Conservation (phyloP, 1,139 yeast species). For the Zygoascus hellenicus region DNA sequence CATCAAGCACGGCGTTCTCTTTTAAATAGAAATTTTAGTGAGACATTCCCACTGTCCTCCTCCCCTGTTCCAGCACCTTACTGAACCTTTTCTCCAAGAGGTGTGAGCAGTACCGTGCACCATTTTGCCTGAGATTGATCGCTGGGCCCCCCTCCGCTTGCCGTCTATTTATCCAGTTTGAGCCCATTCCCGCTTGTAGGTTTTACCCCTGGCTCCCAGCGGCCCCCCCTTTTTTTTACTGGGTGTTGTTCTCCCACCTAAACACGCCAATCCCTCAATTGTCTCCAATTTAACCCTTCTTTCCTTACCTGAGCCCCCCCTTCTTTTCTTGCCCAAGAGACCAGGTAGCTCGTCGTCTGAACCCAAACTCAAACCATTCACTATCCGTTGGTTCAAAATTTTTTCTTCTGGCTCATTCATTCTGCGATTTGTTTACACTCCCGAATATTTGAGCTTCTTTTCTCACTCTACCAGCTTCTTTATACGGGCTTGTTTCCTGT, state of each 20-base stretch:
- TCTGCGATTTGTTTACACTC: no score
- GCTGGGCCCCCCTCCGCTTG: background rate
- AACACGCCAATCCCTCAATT: background rate
- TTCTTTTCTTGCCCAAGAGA: background rate
- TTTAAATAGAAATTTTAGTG: no score
- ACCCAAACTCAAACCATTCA: background rate
- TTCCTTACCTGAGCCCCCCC: background rate
- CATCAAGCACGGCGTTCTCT: no score
- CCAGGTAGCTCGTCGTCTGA: background rate
- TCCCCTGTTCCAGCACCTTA: no score
- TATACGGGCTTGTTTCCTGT: no score
- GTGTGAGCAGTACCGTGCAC: no score
- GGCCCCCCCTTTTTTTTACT: constrained; percentile 1
- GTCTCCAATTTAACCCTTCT: background rate
- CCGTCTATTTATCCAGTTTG: background rate
- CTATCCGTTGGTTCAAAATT: no score
- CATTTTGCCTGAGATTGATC: no score
- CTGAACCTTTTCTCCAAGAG: no score
- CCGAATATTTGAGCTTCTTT: background rate
- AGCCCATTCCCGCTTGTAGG: background rate
- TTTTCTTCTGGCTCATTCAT: background rate
- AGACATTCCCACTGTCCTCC: no score
- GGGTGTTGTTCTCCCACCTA: background rate
- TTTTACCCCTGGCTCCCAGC: constrained; percentile 1
- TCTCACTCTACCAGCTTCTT: background rate